Conservation (phyloP, 495 filamentous ascomycete species). For the Rhizodiscina lignyota region DNA sequence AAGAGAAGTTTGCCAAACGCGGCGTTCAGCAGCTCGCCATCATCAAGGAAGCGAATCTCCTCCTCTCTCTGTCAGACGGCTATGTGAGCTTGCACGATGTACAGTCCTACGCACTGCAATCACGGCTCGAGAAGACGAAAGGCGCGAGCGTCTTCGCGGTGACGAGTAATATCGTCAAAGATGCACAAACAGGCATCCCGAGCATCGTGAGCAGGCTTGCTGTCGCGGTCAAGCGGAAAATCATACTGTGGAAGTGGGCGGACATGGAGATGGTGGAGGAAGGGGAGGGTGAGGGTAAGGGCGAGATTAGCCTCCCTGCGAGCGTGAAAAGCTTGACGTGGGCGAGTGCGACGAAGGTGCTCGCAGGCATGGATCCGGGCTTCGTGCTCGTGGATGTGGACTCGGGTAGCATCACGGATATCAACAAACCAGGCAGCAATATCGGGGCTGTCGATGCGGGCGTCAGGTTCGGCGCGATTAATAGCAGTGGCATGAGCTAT, state of each 20-base stretch:
- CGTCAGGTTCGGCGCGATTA: conserved; percentile 48
- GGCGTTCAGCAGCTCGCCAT: conserved; percentile 84
- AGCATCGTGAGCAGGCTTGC: conserved; percentile 81
- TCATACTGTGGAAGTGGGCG: conserved; percentile 87
- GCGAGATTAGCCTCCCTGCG: conserved; percentile 62
- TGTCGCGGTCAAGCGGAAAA: conserved; percentile 78
- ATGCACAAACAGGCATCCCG: conserved; percentile 67
- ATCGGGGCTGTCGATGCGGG: conserved; percentile 49
- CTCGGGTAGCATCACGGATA: conserved; percentile 48
- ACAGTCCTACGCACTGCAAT: conserved; percentile 61
- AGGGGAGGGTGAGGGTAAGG: not conserved
- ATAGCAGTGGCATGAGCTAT: conserved; percentile 73
- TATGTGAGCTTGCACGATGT: conserved; percentile 80
- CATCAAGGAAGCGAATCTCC: conserved; percentile 81
- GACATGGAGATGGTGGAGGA: conserved; percentile 36
- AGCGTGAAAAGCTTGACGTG: conserved; percentile 73
- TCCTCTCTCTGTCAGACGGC: conserved; percentile 79
- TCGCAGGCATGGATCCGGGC: conserved; percentile 74
- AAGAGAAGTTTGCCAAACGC: conserved; percentile 81
- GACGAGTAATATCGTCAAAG: conserved; percentile 86
- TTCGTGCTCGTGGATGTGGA: conserved; percentile 84
- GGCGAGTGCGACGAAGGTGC: conserved; percentile 68
- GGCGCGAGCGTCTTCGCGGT: conserved; percentile 83
- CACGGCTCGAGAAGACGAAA: conserved; percentile 65
- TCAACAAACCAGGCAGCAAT: conserved; percentile 49